These are phyloP conservation scores for Fonsecaea nubica DNA, from an alignment of 2,329 filamentous ascomycete genomes.

Conservation along the genomic window DNA sequence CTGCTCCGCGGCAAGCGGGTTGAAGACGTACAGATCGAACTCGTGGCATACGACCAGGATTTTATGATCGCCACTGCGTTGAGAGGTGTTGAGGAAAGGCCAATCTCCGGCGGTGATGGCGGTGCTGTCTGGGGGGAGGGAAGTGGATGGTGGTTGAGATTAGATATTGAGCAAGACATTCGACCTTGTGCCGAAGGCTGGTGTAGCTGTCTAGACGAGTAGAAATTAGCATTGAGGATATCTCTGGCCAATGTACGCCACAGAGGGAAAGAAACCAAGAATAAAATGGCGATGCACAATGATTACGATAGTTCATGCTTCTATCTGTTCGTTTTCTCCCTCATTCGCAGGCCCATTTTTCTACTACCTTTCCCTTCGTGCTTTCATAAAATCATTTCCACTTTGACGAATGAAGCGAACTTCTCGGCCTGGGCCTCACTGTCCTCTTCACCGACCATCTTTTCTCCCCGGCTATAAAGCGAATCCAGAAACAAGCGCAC, in stretches of 20 bases:
- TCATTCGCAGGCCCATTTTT: neutral
- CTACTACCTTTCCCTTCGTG: neutral
- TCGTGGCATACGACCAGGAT: conserved; percentile 64
- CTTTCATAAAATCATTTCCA: neutral
- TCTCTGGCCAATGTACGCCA: neutral
- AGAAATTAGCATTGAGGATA: neutral
- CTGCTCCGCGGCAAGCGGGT: conserved; percentile 57
- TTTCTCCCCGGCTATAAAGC: conserved; percentile 58
- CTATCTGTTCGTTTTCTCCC: neutral
- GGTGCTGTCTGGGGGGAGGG: conserved; percentile 3
- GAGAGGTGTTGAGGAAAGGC: conserved; percentile 42
- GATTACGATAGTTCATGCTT: neutral
- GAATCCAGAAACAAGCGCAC: conserved; percentile 84
- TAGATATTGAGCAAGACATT: conserved; percentile 58
- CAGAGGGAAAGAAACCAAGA: neutral
- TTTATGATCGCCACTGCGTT: conserved; percentile 66
- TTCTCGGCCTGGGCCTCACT: neutral
- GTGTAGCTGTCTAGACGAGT: conserved; percentile 45
- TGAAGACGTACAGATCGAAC: conserved; percentile 62
- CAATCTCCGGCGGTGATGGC: neutral
- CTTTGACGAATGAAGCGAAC: neutral
- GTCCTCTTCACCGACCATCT: conserved; percentile 50
- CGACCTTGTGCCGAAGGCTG: conserved; percentile 49
- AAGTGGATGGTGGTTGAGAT: conserved; percentile 50
- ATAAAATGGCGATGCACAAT: neutral